Base-by-base conservation (phyloP, 768 basidiomycete genomes). In the Pisolithus tinctorius region DNA sequence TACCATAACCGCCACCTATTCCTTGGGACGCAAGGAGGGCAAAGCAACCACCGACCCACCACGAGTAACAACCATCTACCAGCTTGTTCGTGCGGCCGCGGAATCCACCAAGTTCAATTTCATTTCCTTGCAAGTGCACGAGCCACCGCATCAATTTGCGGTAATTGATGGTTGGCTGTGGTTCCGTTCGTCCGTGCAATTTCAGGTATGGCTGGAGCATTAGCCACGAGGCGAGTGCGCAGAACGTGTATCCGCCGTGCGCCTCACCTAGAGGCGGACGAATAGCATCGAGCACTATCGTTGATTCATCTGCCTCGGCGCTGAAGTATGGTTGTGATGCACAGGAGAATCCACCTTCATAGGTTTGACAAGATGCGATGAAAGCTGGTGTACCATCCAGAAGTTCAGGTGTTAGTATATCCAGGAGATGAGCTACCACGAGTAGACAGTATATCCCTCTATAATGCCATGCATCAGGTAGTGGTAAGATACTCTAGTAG, bases 1-100 rank as follows among this genome's bases (percentile, higher is more conserved):
- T 62, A 7, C 65, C 65, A 26, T 69, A 62, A 43, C 62, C 68
- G 9, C 69, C 65, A 57, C 72, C 69, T 57, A 77, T 16, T 60
- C 74, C 49, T 53, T 82, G 60, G 26, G 79, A 81, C 51, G 89
- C 88, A 0, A 96, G 69, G 7, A 97, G 70, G 0, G 79, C 75
- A 63, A 96, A 90, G 14, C 86, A 78, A 0, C 94, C 94, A 2
- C 91, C 96, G 23, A 92, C 89, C 96, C 95, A 99, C 96, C 96
- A 99, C n/a, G 88, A 85, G 68, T 99, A 99, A 68, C 96, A 99
- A 4, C 95, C 96, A 60, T 99, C 96, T 0, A 99, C 95, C n/a
- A 99, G 78, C 67, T 99, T 99, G 66, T 98, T 99, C 57, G 92
- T 91, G 48, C 96, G 74, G 0, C 96, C 96, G 50, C 77, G 79